Evolutionary conservation across 371 early-diverging fungal genomes (phyloP), one percentile per base, ranked within the genome.

Genomic region (Blastocladiella emersonii): DNA sequence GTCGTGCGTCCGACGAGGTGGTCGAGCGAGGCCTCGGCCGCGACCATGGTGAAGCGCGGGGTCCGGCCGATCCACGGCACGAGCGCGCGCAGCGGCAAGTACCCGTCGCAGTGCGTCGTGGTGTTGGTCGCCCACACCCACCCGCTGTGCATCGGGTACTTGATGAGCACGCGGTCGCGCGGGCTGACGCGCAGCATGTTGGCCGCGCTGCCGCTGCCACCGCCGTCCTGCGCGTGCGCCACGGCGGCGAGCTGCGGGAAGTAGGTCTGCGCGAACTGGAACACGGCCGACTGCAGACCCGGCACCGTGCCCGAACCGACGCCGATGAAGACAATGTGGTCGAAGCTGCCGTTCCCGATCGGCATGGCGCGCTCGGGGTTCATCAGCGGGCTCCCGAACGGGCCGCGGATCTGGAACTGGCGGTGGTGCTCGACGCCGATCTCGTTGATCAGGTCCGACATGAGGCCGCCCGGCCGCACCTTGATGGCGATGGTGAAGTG

Each of bases 401-500:
- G 75, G 13, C 77, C 77, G 19, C 75, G 66, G 49, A 77, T 68
- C 68, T 71, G 70, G 57, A 73, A 61, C 57, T 77, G 77, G 17
- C 68, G 35, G 45, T 73, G 72, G 12, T 71, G 75, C 4, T 25
- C 21, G 67, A 68, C 53, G 64, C 63, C 53, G 70, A 70, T 36
- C 60, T 49, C 25, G 48, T 34, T 39, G 73, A 57, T 56, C n/a
- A 68, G 10, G 36, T 55, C 0, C 65, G 55, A 17, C 68, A 34
- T 21, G 19, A 59, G 17, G 70, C 72, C 37, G 57, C 34, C 12
- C 65, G 63, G n/a, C 15, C 10, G 30, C 30, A 43, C 30, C 61
- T 67, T 70, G 17, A 73, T 63, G 39, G 64, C 32, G 34, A 72
- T 62, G 34, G 70, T 70, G 55, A 73, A 70, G 43, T 63, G 55